phyloP scores from a whole-genome alignment of 1,284 basidiomycete species.

The Caloboletus inedulis region DNA sequence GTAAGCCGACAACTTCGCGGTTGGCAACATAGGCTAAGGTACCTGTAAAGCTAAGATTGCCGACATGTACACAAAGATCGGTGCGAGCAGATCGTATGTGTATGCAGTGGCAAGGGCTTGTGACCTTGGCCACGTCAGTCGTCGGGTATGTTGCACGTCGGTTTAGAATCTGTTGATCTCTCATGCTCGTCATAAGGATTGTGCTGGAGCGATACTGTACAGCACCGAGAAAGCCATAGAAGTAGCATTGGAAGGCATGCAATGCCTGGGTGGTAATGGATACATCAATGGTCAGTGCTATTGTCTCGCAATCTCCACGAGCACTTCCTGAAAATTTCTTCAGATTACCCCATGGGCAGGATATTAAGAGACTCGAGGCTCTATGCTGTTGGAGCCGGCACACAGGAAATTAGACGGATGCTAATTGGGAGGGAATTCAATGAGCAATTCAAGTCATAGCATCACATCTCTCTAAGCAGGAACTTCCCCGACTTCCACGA shows the following conservation, averaged over 20 bases:
- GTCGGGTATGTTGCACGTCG: constrained; percentile 53
- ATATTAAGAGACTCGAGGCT: constrained; percentile 81
- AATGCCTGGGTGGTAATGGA: constrained; percentile 89
- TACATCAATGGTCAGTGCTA: constrained; percentile 76
- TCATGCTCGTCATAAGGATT: constrained; percentile 57
- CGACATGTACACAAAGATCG: constrained; percentile 96
- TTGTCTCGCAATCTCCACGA: not conserved
- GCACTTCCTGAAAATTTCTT: constrained; percentile 1
- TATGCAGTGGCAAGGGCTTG: constrained; percentile 91
- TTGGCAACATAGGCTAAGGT: not conserved
- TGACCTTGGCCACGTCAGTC: constrained; percentile 77
- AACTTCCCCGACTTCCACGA: not conserved
- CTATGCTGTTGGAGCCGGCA: constrained; percentile 90
- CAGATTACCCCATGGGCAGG: constrained; percentile 86
- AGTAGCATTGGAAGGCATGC: constrained; percentile 88
- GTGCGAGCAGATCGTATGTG: constrained; percentile 86
- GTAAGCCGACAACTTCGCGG: constrained; percentile 35
- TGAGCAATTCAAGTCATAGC: constrained; percentile 49
- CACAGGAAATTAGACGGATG: constrained; percentile 89
- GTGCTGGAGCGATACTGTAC: constrained; percentile 89
- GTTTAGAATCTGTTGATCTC: constrained; percentile 13
- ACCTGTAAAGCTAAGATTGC: constrained; percentile 63
- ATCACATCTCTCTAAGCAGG: not conserved
- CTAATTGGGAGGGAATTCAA: constrained; percentile 90
- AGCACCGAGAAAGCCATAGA: constrained; percentile 88